These are phyloP conservation scores for Fraxinus anomala DNA, from an alignment of 257 asterid species.

Conservation along the genomic window DNA sequence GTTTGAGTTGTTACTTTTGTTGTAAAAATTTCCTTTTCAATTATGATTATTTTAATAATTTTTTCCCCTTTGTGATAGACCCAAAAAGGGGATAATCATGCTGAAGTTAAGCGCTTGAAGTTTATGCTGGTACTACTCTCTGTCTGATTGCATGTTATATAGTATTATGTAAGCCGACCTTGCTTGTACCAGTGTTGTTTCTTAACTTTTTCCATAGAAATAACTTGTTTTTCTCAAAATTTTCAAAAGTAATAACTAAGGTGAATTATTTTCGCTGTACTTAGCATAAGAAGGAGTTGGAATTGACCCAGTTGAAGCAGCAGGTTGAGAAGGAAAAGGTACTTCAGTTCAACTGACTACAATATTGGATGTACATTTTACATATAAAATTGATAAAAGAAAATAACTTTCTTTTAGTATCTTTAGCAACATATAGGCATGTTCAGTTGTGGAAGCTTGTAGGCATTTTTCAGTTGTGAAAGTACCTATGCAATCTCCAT, in stretches of 20 bases:
- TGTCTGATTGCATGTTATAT: slow-evolving; percentile 17
- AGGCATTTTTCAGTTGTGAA: too few species aligned
- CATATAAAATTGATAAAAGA: background rate
- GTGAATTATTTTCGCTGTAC: slow-evolving; percentile 29
- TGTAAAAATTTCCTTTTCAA: slow-evolving; percentile 21
- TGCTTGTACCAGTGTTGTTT: background rate
- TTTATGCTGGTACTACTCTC: slow-evolving; percentile 69
- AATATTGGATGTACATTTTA: background rate
- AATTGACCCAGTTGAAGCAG: slow-evolving; percentile 69
- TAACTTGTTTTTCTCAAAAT: slow-evolving; percentile 21
- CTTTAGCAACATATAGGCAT: slow-evolving; percentile 6
- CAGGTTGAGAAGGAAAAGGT: slow-evolving; percentile 87
- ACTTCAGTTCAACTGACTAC: slow-evolving; percentile 7
- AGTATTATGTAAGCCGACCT: background rate
- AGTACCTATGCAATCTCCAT: slow-evolving; percentile 27
- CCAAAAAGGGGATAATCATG: slow-evolving; percentile 47
- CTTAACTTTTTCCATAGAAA: slow-evolving; percentile 8
- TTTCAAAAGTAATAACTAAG: slow-evolving; percentile 27
- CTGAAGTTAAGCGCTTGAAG: slow-evolving; percentile 60
- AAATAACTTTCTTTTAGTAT: slow-evolving; percentile 4
- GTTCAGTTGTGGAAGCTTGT: background rate
- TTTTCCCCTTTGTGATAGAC: slow-evolving; percentile 31
- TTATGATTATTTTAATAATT: slow-evolving; percentile 18
- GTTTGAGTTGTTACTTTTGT: slow-evolving; percentile 15
- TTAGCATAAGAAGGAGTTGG: slow-evolving; percentile 86